Evolutionary conservation across 257 asterid genomes (phyloP).

Genomic region (Haberlea rhodopensis): DNA sequence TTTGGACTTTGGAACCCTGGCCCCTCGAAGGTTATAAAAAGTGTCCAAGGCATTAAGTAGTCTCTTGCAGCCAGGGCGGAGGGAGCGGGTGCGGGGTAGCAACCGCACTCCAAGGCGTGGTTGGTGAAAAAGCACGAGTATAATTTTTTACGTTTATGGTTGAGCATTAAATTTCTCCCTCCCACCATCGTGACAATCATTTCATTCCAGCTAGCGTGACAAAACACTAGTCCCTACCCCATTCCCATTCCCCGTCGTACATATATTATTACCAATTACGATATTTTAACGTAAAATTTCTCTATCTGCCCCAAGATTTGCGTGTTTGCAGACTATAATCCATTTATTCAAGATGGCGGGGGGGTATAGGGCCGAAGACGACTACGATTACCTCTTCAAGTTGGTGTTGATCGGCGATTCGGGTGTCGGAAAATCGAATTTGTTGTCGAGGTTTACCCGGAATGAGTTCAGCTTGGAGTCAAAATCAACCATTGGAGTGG

Average conservation of each 20-base stretch:
- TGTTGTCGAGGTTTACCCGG: constrained; percentile 57
- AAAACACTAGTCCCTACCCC: not conserved
- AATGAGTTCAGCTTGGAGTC: constrained; percentile 69
- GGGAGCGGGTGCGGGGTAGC: no score
- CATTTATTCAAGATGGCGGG: constrained; percentile 42
- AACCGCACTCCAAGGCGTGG: no score
- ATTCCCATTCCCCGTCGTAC: no score
- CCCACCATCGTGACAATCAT: not conserved
- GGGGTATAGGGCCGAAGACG: constrained; percentile 63
- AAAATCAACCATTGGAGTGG: constrained; percentile 65
- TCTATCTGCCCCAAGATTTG: not conserved
- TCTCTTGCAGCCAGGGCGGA: no score
- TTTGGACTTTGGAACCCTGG: no score
- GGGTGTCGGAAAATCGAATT: constrained; percentile 63
- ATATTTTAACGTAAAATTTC: not conserved
- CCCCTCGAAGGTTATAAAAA: no score
- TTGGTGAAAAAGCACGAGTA: no score
- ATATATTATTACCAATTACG: not conserved
- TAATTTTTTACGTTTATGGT: no score
- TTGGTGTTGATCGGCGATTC: constrained; percentile 65
- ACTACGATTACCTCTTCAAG: constrained; percentile 64
- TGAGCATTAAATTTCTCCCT: no score
- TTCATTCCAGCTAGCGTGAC: not conserved
- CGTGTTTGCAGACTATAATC: not conserved
- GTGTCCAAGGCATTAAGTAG: no score